Evolutionary conservation across 1,284 basidiomycete genomes (phyloP).

Genomic region (Ceratobasidium sp.): DNA sequence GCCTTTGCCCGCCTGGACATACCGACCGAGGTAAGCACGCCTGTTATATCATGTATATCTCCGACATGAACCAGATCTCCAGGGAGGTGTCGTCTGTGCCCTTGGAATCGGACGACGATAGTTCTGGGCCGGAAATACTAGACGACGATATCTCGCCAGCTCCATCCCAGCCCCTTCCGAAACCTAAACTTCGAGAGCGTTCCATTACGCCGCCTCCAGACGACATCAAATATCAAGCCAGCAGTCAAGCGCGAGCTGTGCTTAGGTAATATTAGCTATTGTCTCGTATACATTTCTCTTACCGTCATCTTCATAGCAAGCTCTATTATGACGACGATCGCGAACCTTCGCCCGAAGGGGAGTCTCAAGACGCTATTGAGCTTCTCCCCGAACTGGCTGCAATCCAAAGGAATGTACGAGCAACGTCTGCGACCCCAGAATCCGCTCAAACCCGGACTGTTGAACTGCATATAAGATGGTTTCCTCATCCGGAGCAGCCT

Average conservation of each 20-base stretch:
- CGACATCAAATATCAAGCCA: conserved; percentile 19
- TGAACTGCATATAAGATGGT: conserved; percentile 24
- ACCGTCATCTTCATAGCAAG: background rate
- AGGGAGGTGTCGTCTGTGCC: background rate
- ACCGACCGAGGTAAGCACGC: background rate
- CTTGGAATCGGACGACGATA: conserved; percentile 26
- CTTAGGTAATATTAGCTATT: background rate
- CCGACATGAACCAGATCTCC: background rate
- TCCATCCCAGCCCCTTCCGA: conserved; percentile 19
- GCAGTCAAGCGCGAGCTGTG: conserved; percentile 18
- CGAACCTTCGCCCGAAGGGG: conserved; percentile 17
- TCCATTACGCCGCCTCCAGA: conserved; percentile 37
- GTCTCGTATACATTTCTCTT: background rate
- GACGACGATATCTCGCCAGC: conserved; percentile 14
- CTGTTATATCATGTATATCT: background rate
- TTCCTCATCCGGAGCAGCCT: conserved; percentile 32
- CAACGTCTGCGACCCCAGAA: conserved; percentile 21
- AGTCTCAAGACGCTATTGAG: conserved; percentile 35
- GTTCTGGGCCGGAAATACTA: conserved; percentile 31
- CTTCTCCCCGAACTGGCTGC: conserved; percentile 35
- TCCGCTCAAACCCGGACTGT: conserved; percentile 6
- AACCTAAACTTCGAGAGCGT: conserved; percentile 35
- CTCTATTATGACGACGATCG: conserved; percentile 30
- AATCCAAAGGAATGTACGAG: conserved; percentile 36
- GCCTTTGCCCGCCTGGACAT: conserved; percentile 33